Evolutionary conservation across 2,329 filamentous ascomycete genomes (phyloP), one percentile per base, ranked within the genome.

Genomic region (Knoxdaviesia capensis): DNA sequence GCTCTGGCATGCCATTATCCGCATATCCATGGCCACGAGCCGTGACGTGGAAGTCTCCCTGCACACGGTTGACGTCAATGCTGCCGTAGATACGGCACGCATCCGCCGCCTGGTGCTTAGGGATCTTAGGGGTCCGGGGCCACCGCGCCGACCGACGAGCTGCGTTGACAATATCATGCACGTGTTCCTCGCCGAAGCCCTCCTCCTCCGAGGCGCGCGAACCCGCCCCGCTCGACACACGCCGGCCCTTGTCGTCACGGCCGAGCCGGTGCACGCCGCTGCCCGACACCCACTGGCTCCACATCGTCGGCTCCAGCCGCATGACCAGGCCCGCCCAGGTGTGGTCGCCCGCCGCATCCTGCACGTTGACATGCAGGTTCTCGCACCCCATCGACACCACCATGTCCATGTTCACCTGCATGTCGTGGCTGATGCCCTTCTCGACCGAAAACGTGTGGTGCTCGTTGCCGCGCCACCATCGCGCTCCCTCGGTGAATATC

Each of bases 1-100:
- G 87, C 35, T 63, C 65, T 4, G 42, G 38, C 30, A 55, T 51
- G 35, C 78, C 82, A 49, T 75, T 68, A 55, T 87, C 85, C 59
- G 74, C 72, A 59, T 98, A 98, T n/a, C 90, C 90, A 58, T 96
- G 88, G 0, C 90, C 90, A 47, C 86, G 66, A 3, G 90, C 90
- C 2, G 90, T 98, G 53, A 98, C 90, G 57, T 98, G 90, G 56
- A 98, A 96, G 58, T 98, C 88, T 4, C 88, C 90, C 60, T 94
- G 88, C 38, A 98, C 90, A 63, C 92, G 93, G 60, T 98, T 98
- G 50, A 92, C 71, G 50, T 93, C 81, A 57, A 98, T 59, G 52
- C 76, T 92, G 33, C 90, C 90, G 58, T 75, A 98, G 48, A 98
- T 76, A 39, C 90, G 75, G 59, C 90, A 98, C 47, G 81, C 80